Conservation (phyloP, 192 early-diverging fungal genomes). For the Diversispora epigaea region DNA sequence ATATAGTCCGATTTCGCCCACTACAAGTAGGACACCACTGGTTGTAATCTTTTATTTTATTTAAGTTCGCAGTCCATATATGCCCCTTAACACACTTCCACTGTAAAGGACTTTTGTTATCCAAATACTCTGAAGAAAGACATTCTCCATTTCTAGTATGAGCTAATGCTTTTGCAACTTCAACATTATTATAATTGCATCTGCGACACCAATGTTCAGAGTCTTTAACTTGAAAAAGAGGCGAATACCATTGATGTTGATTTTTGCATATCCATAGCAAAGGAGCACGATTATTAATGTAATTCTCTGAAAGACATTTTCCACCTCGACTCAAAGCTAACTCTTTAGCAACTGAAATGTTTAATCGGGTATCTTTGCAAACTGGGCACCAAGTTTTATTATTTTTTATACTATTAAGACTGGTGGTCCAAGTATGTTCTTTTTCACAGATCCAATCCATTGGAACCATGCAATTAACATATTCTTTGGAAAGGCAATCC, state of each 20-base stretch:
- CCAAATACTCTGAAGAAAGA: conserved; percentile 14
- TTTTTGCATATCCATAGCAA: conserved; percentile 21
- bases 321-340: conserved; percentile 7
- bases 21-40: conserved; percentile 5
- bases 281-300: conserved; percentile 8
- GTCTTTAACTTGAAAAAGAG: background rate
- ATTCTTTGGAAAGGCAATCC: no score
- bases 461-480: conserved; percentile 19
- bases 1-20: background rate
- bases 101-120: conserved; percentile 4
- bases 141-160: conserved; percentile 19
- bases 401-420: conserved; percentile 23
- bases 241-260: background rate
- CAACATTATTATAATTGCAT: conserved; percentile 24
- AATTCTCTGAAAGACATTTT: conserved; percentile 16
- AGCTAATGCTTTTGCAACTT: conserved; percentile 20
- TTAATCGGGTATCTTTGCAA: conserved; percentile 8
- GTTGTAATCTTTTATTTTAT: background rate
- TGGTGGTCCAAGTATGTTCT: conserved; percentile 1
- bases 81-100: conserved; percentile 14
- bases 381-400: conserved; percentile 13
- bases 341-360: conserved; percentile 21
- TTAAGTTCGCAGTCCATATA: conserved; percentile 3
- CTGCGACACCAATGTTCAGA: background rate
- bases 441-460: background rate